Evolutionary conservation across 176 grass and related monocot genomes (phyloP).

Genomic region (Urochloa ruziziensis): DNA sequence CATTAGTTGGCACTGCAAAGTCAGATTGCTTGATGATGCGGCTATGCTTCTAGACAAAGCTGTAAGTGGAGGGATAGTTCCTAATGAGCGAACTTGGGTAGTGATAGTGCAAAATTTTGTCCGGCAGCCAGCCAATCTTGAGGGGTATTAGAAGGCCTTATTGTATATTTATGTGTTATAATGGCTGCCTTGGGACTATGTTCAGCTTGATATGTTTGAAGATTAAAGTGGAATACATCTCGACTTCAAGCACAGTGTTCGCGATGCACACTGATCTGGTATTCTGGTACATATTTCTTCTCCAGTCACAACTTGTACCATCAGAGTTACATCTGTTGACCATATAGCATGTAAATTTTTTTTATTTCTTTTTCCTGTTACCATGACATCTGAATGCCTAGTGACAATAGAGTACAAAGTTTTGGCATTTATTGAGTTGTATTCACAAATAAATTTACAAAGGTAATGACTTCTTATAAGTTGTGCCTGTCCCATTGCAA

Average conservation of each 20-base stretch:
- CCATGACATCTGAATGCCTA: background rate
- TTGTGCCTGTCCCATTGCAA: background rate
- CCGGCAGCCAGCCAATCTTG: constrained; percentile 33
- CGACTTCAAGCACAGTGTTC: background rate
- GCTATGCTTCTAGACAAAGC: constrained; percentile 64
- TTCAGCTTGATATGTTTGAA: background rate
- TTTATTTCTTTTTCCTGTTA: constrained; percentile 16
- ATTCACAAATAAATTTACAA: background rate
- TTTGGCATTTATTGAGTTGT: constrained; percentile 2
- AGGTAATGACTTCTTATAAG: background rate
- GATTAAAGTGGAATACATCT: constrained; percentile 6
- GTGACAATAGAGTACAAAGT: background rate
- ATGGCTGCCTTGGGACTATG: constrained; percentile 1
- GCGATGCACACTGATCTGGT: constrained; percentile 7
- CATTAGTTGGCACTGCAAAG: constrained; percentile 96
- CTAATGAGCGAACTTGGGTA: constrained; percentile 66
- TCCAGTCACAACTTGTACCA: constrained; percentile 16
- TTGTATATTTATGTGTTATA: background rate
- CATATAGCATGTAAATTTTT: background rate
- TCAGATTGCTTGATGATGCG: constrained; percentile 66
- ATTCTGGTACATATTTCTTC: constrained; percentile 33
- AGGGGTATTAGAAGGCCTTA: constrained; percentile 29
- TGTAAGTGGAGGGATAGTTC: constrained; percentile 50
- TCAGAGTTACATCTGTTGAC: background rate
- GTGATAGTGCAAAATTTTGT: constrained; percentile 77